Percentiles rank a stretch among this genome's conserved stretches.
These are phyloP conservation scores for Coemansia sp. DNA, from an alignment of 192 early-diverging fungal species.

Conservation along the genomic window DNA sequence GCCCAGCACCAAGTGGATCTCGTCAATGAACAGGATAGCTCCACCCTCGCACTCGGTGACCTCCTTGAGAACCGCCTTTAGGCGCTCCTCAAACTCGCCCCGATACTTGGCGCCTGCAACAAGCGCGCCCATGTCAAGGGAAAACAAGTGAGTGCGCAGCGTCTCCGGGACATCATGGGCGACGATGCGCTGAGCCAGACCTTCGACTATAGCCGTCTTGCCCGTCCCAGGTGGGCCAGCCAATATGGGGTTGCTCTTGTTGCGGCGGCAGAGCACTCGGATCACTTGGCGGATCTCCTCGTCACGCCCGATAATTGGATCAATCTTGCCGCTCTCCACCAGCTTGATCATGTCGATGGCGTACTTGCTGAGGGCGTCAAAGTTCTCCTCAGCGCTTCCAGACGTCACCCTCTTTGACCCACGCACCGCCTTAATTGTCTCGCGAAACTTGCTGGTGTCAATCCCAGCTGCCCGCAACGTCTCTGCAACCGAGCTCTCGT, in stretches of 20 bases:
- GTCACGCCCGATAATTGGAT: slow-evolving; percentile 95
- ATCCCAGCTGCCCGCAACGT: slow-evolving; percentile 69
- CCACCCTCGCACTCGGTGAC: slow-evolving; percentile 84
- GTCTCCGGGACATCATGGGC: slow-evolving; percentile 87
- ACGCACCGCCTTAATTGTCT: slow-evolving; percentile 70
- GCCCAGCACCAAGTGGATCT: slow-evolving; percentile 92
- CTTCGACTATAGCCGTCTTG: slow-evolving; percentile 86
- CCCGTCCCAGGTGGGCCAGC: slow-evolving; percentile 80
- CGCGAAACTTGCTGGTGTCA: slow-evolving; percentile 68
- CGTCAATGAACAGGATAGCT: slow-evolving; percentile 97
- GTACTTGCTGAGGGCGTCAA: slow-evolving; percentile 93
- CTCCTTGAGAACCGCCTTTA: slow-evolving; percentile 95
- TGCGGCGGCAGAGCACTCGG: slow-evolving; percentile 83
- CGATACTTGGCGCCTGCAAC: slow-evolving; percentile 93
- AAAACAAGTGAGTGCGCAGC: slow-evolving; percentile 78
- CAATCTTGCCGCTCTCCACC: slow-evolving; percentile 87
- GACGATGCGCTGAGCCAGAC: slow-evolving; percentile 92
- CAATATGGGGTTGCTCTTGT: slow-evolving; percentile 89
- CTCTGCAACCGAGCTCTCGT: slow-evolving; percentile 61
- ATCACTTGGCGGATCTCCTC: slow-evolving; percentile 95
- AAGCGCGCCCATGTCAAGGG: slow-evolving; percentile 94
- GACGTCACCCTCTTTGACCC: slow-evolving; percentile 84
- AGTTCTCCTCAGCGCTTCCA: slow-evolving; percentile 81
- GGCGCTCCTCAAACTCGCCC: slow-evolving; percentile 97
- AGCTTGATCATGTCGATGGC: slow-evolving; percentile 82